A percentile compares a stretch with the other conserved stretches of the same genome.
Conservation (phyloP, 257 asterid genomes). For the Capsicum rhomboideum region DNA sequence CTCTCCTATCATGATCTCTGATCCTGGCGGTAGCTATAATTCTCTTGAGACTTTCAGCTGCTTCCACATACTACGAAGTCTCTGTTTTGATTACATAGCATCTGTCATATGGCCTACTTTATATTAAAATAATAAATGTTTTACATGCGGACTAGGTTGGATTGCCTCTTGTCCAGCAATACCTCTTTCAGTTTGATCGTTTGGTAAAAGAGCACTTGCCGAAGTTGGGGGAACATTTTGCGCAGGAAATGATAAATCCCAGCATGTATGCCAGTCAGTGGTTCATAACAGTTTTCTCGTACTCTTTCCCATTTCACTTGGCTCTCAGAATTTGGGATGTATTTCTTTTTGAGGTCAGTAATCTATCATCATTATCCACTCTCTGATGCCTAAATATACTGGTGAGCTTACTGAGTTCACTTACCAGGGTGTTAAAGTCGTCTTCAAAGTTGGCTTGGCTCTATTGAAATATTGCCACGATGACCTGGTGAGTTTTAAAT, state of each 20-base stretch:
- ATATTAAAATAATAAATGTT: constrained; percentile 5
- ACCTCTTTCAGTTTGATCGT: constrained; percentile 70
- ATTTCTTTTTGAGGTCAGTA: constrained; percentile 83
- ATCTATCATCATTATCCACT: background rate
- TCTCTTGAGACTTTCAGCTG: background rate
- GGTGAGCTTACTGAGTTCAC: constrained; percentile 5
- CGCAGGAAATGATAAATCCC: constrained; percentile 88
- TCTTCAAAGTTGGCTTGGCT: constrained; percentile 91
- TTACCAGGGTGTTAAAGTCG: constrained; percentile 76
- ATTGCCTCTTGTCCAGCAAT: constrained; percentile 97
- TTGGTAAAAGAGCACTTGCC: constrained; percentile 69
- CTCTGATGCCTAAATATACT: constrained; percentile 8
- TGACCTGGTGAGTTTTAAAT: constrained; percentile 55
- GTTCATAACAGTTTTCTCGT: constrained; percentile 96
- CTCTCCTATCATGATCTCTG: background rate
- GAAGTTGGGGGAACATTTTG: constrained; percentile 82
- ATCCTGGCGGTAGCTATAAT: background rate
- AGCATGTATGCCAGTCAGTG: constrained; percentile 99
- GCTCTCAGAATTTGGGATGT: constrained; percentile 99
- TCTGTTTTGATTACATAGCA: background rate
- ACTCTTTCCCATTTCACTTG: constrained; percentile 93
- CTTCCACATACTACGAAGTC: background rate
- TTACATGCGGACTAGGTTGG: constrained; percentile 61
- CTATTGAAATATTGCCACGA: constrained; percentile 87
- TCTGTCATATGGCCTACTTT: background rate